Evolutionary conservation across 768 basidiomycete species (phyloP).

Genomic region (Phylloporus rhodoxanthus): DNA sequence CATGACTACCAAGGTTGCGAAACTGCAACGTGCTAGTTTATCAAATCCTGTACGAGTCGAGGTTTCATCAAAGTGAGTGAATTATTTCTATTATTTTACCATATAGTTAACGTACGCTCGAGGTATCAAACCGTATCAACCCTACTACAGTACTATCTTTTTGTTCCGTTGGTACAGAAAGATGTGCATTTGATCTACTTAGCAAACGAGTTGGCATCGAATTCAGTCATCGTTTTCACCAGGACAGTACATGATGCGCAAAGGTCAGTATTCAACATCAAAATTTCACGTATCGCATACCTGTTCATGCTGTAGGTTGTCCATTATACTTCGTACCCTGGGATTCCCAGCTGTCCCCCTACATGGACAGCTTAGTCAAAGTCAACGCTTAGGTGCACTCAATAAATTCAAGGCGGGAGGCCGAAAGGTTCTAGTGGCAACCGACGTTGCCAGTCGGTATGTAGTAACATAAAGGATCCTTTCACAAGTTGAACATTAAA

Average conservation of each 20-base stretch:
- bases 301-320: slow-evolving; percentile 44
- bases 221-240: slow-evolving; percentile 94
- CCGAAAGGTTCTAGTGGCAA: slow-evolving; percentile 88
- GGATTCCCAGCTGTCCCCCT: slow-evolving; percentile 94
- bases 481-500: slow-evolving; percentile 3
- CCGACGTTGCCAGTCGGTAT: slow-evolving; percentile 90
- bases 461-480: slow-evolving; percentile 20
- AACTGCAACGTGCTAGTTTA: slow-evolving; percentile 90
- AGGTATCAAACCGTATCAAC: slow-evolving; percentile 98
- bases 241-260: slow-evolving; percentile 92
- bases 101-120: background rate
- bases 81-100: background rate
- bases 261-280: slow-evolving; percentile 38
- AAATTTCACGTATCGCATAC: background rate
- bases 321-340: slow-evolving; percentile 83
- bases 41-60: slow-evolving; percentile 91
- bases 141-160: slow-evolving; percentile 90
- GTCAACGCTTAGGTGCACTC: slow-evolving; percentile 85
- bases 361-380: slow-evolving; percentile 93
- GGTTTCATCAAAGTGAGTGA: slow-evolving; percentile 80
- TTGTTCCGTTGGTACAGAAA: slow-evolving; percentile 87
- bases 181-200: slow-evolving; percentile 88
- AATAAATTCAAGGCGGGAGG: slow-evolving; percentile 95
- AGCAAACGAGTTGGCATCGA: slow-evolving; percentile 82
- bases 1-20: slow-evolving; percentile 98